Percentiles rank a stretch among this genome's conserved stretches.
phyloP scores from a whole-genome alignment of 257 asterid species.

The Solanum rostratum region DNA sequence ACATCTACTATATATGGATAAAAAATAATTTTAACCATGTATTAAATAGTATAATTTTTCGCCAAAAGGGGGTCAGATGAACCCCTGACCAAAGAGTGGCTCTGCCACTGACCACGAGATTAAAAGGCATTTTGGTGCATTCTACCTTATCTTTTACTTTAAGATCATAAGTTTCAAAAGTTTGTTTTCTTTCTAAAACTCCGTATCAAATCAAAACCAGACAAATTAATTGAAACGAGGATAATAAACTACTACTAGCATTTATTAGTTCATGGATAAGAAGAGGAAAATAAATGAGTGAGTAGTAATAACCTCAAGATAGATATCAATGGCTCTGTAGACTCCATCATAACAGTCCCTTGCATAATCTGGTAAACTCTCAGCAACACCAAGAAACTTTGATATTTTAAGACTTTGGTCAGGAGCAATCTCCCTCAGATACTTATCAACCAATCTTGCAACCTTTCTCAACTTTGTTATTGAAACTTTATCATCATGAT shows the following conservation, averaged over 20 bases:
- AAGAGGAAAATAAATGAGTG: not conserved
- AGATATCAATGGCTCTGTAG: constrained; percentile 64
- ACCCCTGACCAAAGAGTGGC: too few relatives aligned
- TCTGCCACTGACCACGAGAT: not conserved
- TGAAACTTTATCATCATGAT: constrained; percentile 5
- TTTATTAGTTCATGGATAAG: not conserved
- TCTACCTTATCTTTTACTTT: not conserved
- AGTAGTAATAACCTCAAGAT: constrained; percentile 46
- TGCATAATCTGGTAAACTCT: constrained; percentile 71
- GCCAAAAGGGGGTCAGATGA: too few relatives aligned
- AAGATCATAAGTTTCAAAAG: not conserved
- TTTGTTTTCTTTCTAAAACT: too few relatives aligned
- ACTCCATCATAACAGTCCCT: constrained; percentile 65
- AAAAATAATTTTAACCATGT: too few relatives aligned
- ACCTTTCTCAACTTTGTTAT: constrained; percentile 36
- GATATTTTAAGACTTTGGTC: constrained; percentile 49
- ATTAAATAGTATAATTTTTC: too few relatives aligned
- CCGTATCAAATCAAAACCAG: too few relatives aligned
- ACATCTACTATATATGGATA: too few relatives aligned
- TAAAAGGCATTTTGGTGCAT: not conserved
- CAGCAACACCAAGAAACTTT: constrained; percentile 64
- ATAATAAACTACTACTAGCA: not conserved
- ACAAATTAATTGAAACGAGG: not conserved
- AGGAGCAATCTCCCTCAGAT: constrained; percentile 67
- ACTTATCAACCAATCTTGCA: constrained; percentile 46